Evolutionary conservation across 176 grass and related monocot species (phyloP), one percentile per base, ranked within the genome.

Genomic region (Tillandsia fasciculata): DNA sequence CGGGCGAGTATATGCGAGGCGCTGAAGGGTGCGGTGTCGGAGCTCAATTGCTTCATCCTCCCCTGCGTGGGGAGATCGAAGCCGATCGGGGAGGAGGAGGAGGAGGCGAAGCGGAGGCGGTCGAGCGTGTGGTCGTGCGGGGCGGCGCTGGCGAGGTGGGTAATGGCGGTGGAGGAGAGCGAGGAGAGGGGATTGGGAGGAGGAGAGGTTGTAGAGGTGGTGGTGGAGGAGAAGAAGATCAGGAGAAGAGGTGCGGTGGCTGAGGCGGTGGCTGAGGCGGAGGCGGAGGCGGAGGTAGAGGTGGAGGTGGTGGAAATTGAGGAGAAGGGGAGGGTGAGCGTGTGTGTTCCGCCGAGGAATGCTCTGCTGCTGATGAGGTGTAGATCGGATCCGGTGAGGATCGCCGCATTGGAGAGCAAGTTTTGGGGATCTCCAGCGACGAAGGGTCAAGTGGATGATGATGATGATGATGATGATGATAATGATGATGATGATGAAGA

Each of bases 1-100:
- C 94, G 86, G 12, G 89, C 86, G 22, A 99, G 88, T 69, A 99
- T 99, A 42, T 99, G 94, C 79, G 94, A 92, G 75, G 94, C 87
- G 24, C 70, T 99, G 65, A 84, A 85, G 82, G 79, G 82, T 9
- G 86, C 90, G 33, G 89, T 89, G 53, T 99, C 84, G 24, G 83
- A 86, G 78, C 70, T 86, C 78, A 86, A 81, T 51, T 86, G 83
- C 64, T 53, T 86, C 22, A 58, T 64, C 8, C 83, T 89, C 8
- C 83, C 94, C 27, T 99, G 94, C 69, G 83, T 89, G 0, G 87
- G 89, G 2, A 79, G 83, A 54, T 90, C 89, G 0, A 79, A 27
- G 70, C 18, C 1, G 82, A 50, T 11, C 69, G 67, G 23, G 82
- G 53, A 12, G 53, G 77, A 56, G 72, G 73, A 72, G 49, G 26